These are phyloP conservation scores for Pseudophaeomoniella oleicola DNA, from an alignment of 2,329 filamentous ascomycete genomes.

Conservation along the genomic window DNA sequence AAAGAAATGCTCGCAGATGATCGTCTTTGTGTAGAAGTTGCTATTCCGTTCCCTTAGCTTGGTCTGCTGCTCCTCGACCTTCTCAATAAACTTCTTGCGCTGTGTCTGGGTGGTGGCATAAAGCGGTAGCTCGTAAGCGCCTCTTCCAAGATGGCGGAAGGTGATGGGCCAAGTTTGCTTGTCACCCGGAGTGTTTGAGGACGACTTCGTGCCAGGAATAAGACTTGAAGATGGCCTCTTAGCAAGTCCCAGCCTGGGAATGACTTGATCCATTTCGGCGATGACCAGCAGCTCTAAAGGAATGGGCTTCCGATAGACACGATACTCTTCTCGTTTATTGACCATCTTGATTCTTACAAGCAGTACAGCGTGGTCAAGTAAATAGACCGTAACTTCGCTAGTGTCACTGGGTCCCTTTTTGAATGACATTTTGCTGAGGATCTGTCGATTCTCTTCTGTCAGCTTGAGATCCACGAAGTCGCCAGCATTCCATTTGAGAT, in stretches of 20 bases:
- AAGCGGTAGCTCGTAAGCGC: constrained; percentile 81
- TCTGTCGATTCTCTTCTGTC: constrained; percentile 80
- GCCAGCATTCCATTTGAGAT: constrained; percentile 77
- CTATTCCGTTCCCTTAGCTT: constrained; percentile 60
- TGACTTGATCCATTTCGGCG: constrained; percentile 91
- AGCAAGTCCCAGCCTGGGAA: constrained; percentile 62
- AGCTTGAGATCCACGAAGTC: constrained; percentile 89
- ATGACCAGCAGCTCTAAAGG: constrained; percentile 87
- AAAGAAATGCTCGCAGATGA: constrained; percentile 77
- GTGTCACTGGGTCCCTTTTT: constrained; percentile 86
- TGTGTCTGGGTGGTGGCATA: constrained; percentile 76
- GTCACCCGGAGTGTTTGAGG: constrained; percentile 30
- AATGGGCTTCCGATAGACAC: constrained; percentile 90
- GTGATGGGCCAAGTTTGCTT: constrained; percentile 86
- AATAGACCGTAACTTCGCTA: constrained; percentile 80
- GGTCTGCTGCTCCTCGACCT: constrained; percentile 81
- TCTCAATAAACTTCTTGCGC: constrained; percentile 92
- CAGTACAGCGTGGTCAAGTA: constrained; percentile 91
- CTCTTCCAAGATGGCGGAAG: constrained; percentile 89
- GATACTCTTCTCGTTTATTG: constrained; percentile 87
- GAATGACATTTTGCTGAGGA: constrained; percentile 86
- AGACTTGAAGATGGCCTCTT: constrained; percentile 84
- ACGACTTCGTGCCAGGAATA: constrained; percentile 43
- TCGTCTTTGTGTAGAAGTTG: constrained; percentile 54
- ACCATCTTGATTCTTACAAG: constrained; percentile 81